A percentile compares a stretch with the other conserved stretches of the same genome.
phyloP scores from a whole-genome alignment of 2,329 filamentous ascomycete species.

The Aspergillus sp. region DNA sequence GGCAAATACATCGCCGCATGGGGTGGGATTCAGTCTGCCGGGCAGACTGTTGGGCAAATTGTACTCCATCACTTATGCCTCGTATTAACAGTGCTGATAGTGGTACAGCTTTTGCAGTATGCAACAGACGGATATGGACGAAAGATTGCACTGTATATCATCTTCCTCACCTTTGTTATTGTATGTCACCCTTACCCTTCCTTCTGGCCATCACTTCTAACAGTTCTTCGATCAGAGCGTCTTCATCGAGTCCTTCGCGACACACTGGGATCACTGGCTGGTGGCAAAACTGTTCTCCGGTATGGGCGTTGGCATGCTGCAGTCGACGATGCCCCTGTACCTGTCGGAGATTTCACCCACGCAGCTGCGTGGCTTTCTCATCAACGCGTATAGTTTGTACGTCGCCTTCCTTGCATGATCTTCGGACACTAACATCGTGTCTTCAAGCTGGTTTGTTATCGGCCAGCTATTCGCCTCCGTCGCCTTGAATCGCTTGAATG shows the following conservation, averaged over 20 bases:
- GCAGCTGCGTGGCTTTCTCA: slow-evolving; percentile 40
- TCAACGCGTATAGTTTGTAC: slow-evolving; percentile 44
- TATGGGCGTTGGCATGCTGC: slow-evolving; percentile 45
- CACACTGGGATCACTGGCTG: slow-evolving; percentile 43
- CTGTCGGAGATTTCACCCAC: slow-evolving; percentile 45
- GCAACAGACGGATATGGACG: slow-evolving; percentile 37
- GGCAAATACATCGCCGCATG: slow-evolving; percentile 41
- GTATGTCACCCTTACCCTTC: slow-evolving; percentile 5
- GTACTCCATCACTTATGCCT: slow-evolving; percentile 18
- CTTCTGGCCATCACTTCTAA: not conserved
- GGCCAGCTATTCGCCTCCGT: slow-evolving; percentile 47
- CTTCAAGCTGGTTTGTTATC: slow-evolving; percentile 41
- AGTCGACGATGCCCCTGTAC: slow-evolving; percentile 44
- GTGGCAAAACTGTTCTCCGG: slow-evolving; percentile 37
- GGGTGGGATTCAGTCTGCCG: slow-evolving; percentile 42
- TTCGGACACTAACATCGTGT: not conserved
- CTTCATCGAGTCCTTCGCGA: slow-evolving; percentile 38
- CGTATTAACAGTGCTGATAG: not conserved
- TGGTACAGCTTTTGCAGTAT: slow-evolving; percentile 32
- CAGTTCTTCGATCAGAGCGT: slow-evolving; percentile 26
- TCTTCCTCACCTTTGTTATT: slow-evolving; percentile 35
- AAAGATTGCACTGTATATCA: slow-evolving; percentile 36
- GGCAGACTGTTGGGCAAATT: slow-evolving; percentile 42
- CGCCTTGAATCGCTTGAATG: slow-evolving; percentile 39
- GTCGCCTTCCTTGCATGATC: not conserved